Evolutionary conservation across 139 green algal genomes (phyloP).

Genomic region (Marvania coccoides): DNA sequence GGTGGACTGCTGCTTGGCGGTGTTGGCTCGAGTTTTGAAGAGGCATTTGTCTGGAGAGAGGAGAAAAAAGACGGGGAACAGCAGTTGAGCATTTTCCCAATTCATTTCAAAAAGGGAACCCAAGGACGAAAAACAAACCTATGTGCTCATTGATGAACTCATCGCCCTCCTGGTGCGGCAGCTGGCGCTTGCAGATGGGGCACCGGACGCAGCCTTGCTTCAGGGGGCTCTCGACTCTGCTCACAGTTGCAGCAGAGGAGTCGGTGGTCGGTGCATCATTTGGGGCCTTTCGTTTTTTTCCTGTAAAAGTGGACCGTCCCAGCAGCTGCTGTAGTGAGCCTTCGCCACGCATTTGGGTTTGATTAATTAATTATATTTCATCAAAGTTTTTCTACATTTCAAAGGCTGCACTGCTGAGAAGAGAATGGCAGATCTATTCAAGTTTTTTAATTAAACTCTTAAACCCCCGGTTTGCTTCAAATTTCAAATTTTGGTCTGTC

Average conservation of each 20-base stretch:
- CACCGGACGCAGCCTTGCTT: not conserved
- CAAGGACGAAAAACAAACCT: not conserved
- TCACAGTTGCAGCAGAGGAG: not conserved
- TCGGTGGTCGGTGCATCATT: not conserved
- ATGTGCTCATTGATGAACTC: conserved; percentile 17
- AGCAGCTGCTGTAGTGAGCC: conserved; percentile 10
- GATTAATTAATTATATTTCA: too few species aligned
- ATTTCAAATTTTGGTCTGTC: too few species aligned
- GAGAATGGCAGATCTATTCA: too few species aligned
- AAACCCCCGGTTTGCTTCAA: too few species aligned
- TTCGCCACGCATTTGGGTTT: conserved; percentile 17
- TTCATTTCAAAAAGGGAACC: not conserved
- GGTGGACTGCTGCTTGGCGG: conserved; percentile 9
- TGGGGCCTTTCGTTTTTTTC: not conserved
- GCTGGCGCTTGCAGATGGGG: conserved; percentile 6
- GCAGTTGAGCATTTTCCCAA: not conserved
- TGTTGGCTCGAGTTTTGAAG: not conserved
- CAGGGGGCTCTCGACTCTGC: not conserved
- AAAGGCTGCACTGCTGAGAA: too few species aligned
- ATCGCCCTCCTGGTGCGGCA: not conserved
- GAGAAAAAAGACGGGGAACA: not conserved
- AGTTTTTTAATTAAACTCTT: too few species aligned
- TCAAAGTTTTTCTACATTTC: too few species aligned
- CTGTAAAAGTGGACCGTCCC: not conserved
- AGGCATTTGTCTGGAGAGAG: conserved; percentile 17